Evolutionary conservation across 2,329 filamentous ascomycete species (phyloP), one percentile per base, ranked within the genome.

Genomic region (Neophaeococcomyces mojaviensis): DNA sequence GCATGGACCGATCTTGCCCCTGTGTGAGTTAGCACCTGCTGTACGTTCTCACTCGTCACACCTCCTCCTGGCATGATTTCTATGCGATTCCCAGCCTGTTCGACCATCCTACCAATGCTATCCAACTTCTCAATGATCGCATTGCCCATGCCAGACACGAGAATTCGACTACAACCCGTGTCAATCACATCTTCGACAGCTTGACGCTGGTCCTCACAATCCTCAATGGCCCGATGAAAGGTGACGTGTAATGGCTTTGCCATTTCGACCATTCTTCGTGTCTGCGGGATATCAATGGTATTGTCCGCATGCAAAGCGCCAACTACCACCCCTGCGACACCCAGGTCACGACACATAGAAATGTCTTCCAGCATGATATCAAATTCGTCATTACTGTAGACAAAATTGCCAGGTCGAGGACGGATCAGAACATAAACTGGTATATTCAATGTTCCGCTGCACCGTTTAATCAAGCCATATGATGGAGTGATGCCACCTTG

Each of bases 341-440:
- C 22, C 1, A 55, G 50, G 2, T 49, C 22, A 19, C 64, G 66
- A 48, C 73, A 65, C 0, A 19, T 30, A 5, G 50, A 15, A 2
- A 77, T 63, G 0, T 64, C 61, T 0, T 45, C 34, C 31, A 66
- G 64, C 73, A 78, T 77, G 4, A 46, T 19, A 2, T 60, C 52
- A 20, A 71, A 68, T 19, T 77, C 72, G 0, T 46, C 24, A 0
- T 59, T 40, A 0, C 60, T 58, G 48, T 77, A 77, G 6, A 53
- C 49, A 51, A 77, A 78, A 46, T 67, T 47, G 0, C 68, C 66
- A 1, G 64, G 63, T 7, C 71, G 67, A 0, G 74, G 72, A 1
- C 76, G 67, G 46, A 78, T 71, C 74, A 79, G 77, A 26, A 74
- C 62, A 50, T 72, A 68, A 15, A 78, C 61, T 0, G 74, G 72